A percentile compares a stretch with the other conserved stretches of the same genome.
phyloP scores from a whole-genome alignment of 2,329 filamentous ascomycete species.

The Xylaria sp. region DNA sequence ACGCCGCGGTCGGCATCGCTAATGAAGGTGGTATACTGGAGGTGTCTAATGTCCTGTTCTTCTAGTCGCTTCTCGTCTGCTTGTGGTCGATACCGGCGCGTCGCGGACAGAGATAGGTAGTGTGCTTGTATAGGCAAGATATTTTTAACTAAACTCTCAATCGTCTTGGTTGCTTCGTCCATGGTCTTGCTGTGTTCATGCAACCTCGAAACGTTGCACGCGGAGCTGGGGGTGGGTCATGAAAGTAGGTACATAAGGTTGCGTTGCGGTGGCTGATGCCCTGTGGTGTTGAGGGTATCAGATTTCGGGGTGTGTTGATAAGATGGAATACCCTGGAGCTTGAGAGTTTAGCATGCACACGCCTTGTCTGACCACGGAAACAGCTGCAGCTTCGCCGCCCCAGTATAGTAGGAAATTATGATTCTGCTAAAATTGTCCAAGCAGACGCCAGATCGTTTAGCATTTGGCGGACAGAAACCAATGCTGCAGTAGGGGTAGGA shows the following conservation, averaged over 20 bases:
- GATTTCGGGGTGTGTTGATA: constrained; percentile 19
- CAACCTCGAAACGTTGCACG: constrained; percentile 39
- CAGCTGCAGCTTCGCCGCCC: constrained; percentile 4
- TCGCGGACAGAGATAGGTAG: constrained; percentile 53
- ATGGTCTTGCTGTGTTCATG: constrained; percentile 45
- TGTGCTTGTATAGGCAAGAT: constrained; percentile 56
- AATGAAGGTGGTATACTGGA: constrained; percentile 61
- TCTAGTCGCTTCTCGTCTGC: constrained; percentile 45
- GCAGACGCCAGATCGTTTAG: not conserved
- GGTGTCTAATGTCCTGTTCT: constrained; percentile 52
- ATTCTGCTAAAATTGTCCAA: not conserved
- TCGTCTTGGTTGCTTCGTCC: constrained; percentile 62
- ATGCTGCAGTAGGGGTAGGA: not conserved
- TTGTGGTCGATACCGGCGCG: constrained; percentile 51
- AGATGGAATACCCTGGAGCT: constrained; percentile 17
- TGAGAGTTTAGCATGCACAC: constrained; percentile 23
- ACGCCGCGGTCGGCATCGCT: constrained; percentile 61
- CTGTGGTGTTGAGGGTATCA: constrained; percentile 19
- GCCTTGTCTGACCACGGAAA: constrained; percentile 1
- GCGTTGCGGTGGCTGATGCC: constrained; percentile 6
- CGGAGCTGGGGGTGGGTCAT: constrained; percentile 32
- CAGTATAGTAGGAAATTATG: constrained; percentile 9
- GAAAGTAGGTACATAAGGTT: constrained; percentile 26
- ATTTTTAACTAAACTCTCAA: constrained; percentile 55
- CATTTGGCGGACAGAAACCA: not conserved